Evolutionary conservation across 495 filamentous ascomycete genomes (phyloP), one percentile per base, ranked within the genome.

Genomic region (Penicillium turbatum): DNA sequence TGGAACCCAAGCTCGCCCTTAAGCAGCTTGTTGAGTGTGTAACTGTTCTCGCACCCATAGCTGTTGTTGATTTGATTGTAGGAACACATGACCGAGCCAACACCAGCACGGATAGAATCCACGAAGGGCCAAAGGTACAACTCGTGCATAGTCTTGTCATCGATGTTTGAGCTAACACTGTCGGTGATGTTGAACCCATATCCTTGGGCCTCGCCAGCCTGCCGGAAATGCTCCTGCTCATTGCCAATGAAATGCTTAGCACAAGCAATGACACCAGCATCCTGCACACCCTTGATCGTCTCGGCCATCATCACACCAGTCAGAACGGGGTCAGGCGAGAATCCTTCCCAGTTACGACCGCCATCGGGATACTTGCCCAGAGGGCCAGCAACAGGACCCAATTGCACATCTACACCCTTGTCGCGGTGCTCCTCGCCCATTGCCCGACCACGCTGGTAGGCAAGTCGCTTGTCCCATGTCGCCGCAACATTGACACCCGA

Each of bases 141-240:
- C 69, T 98, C 93, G 69, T 98, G 93, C 82, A 98, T 82, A 3
- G 92, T 95, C 66, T 82, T 86, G 71, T 98, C 93, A 65, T 97
- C 93, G 13, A 97, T 73, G 65, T 97, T 98, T 13, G 86, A 83
- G 63, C 89, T 93, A 5, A 86, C 43, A 24, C 77, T 72, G 48
- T 92, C 81, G 21, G 61, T 67, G 50, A 89, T 86, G 54, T 85
- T 78, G 64, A 78, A 85, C 2, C 85, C 84, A 54, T 81, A 86
- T 13, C 72, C 77, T 39, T 66, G 65, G 3, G 83, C 79, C 64
- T 90, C 86, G n/a, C 73, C 67, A 0, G 68, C 66, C 65, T 93
- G 86, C 52, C 93, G 86, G 77, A 95, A 96, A 67, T 95, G 85
- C 61, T 95, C 89, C 60, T 80, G 72, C 57, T 84, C 88, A 51